Conservation (phyloP, 1,284 basidiomycete species). For the Leucoagaricus sp. region DNA sequence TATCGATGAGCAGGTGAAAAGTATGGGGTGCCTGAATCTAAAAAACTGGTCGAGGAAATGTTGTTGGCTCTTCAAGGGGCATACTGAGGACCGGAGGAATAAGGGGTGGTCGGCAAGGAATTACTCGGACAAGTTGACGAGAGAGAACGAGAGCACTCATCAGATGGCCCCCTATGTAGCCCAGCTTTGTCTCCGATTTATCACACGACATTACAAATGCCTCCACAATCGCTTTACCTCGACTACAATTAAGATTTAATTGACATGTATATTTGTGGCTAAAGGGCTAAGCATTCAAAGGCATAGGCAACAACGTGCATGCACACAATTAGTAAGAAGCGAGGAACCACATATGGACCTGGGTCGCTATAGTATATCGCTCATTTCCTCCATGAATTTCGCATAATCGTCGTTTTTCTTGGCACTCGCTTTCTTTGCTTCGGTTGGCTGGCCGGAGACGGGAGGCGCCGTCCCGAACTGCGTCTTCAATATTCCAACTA, state of each 20-base stretch:
- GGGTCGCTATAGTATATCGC: slow-evolving; percentile 48
- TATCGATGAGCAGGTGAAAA: background rate
- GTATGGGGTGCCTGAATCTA: background rate
- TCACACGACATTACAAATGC: background rate
- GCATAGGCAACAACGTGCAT: background rate
- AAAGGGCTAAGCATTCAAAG: background rate
- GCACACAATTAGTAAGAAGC: background rate
- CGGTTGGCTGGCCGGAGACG: slow-evolving; percentile 24
- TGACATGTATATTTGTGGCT: background rate
- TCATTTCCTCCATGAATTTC: slow-evolving; percentile 75
- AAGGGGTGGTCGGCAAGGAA: background rate
- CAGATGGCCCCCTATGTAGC: background rate
- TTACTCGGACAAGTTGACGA: background rate
- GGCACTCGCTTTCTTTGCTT: slow-evolving; percentile 39
- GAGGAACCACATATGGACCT: background rate
- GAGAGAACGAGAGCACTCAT: background rate
- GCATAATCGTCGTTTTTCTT: slow-evolving; percentile 67
- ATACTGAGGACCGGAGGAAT: background rate
- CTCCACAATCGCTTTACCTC: background rate
- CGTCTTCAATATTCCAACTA: slow-evolving; percentile 59
- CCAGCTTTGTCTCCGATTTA: background rate
- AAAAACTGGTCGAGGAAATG: too few species aligned
- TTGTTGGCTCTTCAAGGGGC: slow-evolving; percentile 1
- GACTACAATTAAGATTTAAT: background rate
- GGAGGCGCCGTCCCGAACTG: slow-evolving; percentile 49